Base-by-base conservation (phyloP, 2,329 filamentous ascomycete genomes). In the Aspergillus ruber region DNA sequence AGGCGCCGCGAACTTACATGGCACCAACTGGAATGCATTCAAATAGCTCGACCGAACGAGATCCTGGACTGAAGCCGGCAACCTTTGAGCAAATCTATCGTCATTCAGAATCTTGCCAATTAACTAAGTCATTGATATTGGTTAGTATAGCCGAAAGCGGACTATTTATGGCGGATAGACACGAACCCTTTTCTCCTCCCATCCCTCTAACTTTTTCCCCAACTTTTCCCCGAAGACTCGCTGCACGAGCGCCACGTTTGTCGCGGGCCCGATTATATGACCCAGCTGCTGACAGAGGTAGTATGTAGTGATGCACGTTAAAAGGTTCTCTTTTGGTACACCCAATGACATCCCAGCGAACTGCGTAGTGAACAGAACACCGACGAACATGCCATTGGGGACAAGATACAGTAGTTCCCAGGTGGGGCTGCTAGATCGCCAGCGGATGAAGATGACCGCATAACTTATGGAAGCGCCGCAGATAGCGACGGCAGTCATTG, bases 251-350 rank as follows among this genome's bases (percentile, higher is more conserved):
- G 55, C 52, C 8, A 45, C 41, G 7, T 44, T 47, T 12, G 33
- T 39, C 5, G 50, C 47, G 10, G 47, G 45, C 18, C 55, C 52
- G n/a, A 57, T 17, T 17, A 58, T 49, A 10, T 48, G 45, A 9
- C 55, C 54, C 8, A 58, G 27, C 43, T 58, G 55, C 44, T 57
- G 54, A 20, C 44, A 43, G 10, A 58, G 44, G 36, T 47, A 58
- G 13, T 54, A 57, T 3, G 47, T 33, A 10, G 48, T 47, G 17
- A 57, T 44, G 12, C 43, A 49, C 10, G 43, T 54, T 2, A 48
- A 43, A 4, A 48, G 42, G 12, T 45, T 44, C 3, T 38, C 40
- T 35, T 46, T 51, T 7, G 48, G 47, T 9, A 42, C 44, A 20
- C 27, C 29, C 8, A 47, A 43, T 3, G 52, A 48, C 29, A 56